These are phyloP conservation scores for Botrytis pseudocinerea DNA, from an alignment of 2,329 filamentous ascomycete genomes.

Conservation along the genomic window DNA sequence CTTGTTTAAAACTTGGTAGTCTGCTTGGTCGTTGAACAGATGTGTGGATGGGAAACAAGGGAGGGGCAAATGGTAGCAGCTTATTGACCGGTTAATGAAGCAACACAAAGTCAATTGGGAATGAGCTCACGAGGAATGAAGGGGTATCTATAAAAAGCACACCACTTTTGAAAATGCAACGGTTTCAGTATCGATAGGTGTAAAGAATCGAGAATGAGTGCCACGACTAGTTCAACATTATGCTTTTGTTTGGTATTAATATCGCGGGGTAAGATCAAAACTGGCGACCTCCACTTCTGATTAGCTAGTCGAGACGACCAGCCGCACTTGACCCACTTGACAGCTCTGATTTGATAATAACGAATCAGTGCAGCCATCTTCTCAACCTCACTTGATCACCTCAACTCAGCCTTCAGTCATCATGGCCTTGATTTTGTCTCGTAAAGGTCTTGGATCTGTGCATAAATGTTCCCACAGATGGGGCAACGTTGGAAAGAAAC, in stretches of 20 bases:
- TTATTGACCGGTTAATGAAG: neutral
- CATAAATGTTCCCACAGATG: neutral
- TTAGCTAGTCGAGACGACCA: slow-evolving; percentile 17
- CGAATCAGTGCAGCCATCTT: neutral
- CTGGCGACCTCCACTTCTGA: neutral
- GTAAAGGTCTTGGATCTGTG: neutral
- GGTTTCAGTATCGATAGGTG: neutral
- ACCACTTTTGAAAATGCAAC: neutral
- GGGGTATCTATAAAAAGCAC: neutral
- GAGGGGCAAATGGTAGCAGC: neutral
- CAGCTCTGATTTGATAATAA: neutral
- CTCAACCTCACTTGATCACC: slow-evolving; percentile 15
- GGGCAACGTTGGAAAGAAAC: neutral
- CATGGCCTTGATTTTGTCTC: neutral
- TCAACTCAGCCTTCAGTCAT: neutral
- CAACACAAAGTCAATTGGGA: neutral
- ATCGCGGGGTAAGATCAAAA: neutral
- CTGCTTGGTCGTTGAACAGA: neutral
- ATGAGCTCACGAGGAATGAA: neutral
- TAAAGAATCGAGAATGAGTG: neutral
- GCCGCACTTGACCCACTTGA: neutral
- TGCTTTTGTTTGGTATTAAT: neutral
- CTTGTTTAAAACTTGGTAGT: neutral
- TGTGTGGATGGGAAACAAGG: neutral
- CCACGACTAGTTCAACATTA: neutral